Percentiles rank a stretch among this genome's conserved stretches.
Evolutionary conservation across 169 alveolate species (phyloP).

Genomic region (Plasmodium coatneyi): DNA sequence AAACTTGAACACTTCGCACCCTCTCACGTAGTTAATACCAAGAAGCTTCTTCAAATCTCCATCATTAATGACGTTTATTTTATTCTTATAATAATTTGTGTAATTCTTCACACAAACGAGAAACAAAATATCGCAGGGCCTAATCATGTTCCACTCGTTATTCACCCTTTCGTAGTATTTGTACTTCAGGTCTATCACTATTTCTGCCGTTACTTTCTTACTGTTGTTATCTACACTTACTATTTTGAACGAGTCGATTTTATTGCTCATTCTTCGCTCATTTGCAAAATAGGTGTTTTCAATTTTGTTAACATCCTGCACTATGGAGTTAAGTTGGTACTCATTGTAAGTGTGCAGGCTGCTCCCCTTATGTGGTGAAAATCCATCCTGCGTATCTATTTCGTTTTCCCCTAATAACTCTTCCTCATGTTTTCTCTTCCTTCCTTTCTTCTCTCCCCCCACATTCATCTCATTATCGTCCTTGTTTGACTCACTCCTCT

Average conservation of each 20-base stretch:
- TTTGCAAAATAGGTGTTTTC: slow-evolving; percentile 72
- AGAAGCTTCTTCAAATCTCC: slow-evolving; percentile 54
- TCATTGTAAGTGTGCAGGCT: slow-evolving; percentile 16
- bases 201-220: slow-evolving; percentile 53
- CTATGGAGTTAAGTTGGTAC: slow-evolving; percentile 64
- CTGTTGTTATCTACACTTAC: slow-evolving; percentile 36
- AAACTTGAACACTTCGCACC: slow-evolving; percentile 61
- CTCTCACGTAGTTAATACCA: slow-evolving; percentile 74
- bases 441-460: neutral
- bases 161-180: slow-evolving; percentile 40
- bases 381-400: neutral
- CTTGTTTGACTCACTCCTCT: neutral
- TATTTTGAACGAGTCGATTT: slow-evolving; percentile 44
- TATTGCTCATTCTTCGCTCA: slow-evolving; percentile 73
- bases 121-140: slow-evolving; percentile 57
- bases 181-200: slow-evolving; percentile 49
- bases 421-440: slow-evolving; percentile 21
- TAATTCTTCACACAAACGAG: slow-evolving; percentile 70
- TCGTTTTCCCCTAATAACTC: neutral
- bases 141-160: slow-evolving; percentile 74
- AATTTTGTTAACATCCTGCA: slow-evolving; percentile 41
- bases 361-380: neutral
- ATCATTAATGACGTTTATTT: slow-evolving; percentile 54
- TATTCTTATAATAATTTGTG: slow-evolving; percentile 57
- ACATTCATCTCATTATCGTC: neutral